phyloP scores from a whole-genome alignment of 768 basidiomycete genomes.

The Hypholoma sublateritium region DNA sequence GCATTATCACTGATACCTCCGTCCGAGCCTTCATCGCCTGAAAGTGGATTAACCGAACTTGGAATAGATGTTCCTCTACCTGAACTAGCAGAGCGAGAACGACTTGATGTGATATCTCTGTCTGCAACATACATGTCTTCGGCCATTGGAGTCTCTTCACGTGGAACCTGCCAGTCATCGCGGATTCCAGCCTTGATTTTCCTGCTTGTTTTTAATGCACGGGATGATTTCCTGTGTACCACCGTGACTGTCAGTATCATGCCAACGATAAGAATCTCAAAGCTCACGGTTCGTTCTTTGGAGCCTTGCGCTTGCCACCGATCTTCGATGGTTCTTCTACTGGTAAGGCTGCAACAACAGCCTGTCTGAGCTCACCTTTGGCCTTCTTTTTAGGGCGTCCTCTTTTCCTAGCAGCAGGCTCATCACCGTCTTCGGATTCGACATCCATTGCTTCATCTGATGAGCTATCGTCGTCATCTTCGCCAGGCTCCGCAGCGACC shows the following conservation, averaged over 20 bases:
- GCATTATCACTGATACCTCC: not conserved
- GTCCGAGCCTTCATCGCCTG: not conserved
- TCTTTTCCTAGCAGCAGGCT: not conserved
- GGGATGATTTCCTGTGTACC: too few species aligned
- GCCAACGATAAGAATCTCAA: not conserved
- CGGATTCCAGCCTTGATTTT: not conserved
- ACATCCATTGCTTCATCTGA: not conserved
- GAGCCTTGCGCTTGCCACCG: too few species aligned
- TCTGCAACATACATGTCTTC: not conserved
- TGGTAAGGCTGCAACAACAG: too few species aligned
- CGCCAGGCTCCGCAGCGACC: not conserved
- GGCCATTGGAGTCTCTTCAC: not conserved
- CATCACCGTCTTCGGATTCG: not conserved
- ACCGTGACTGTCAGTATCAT: not conserved
- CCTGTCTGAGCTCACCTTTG: not conserved
- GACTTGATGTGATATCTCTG: not conserved
- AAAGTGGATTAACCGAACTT: too few species aligned
- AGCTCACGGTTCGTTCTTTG: too few species aligned
- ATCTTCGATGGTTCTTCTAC: too few species aligned
- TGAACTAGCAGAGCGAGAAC: not conserved
- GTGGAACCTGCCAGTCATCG: not conserved
- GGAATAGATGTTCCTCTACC: not conserved
- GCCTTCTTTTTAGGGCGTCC: not conserved
- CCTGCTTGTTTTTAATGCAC: too few species aligned
- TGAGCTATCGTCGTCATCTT: not conserved